Evolutionary conservation across 2,329 filamentous ascomycete species (phyloP).

Genomic region (Colletotrichum sidae): DNA sequence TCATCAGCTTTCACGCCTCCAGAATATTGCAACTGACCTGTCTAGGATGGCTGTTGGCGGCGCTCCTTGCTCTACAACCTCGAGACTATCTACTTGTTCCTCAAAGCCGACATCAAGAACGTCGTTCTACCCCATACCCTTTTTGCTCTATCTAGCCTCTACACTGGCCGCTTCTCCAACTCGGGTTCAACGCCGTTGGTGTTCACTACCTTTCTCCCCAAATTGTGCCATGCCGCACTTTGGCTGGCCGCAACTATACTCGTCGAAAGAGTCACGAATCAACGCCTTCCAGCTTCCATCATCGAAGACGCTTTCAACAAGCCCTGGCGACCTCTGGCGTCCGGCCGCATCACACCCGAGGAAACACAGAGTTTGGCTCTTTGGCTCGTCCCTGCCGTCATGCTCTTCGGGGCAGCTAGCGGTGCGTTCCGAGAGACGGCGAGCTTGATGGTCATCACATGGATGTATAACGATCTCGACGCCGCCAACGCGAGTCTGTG

Average conservation of each 20-base stretch:
- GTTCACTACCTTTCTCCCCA: background rate
- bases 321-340: slow-evolving; percentile 48
- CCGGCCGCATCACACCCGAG: slow-evolving; percentile 43
- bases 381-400: slow-evolving; percentile 36
- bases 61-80: slow-evolving; percentile 27
- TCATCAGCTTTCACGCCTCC: too few relatives aligned
- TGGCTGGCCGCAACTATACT: slow-evolving; percentile 5
- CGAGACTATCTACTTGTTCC: slow-evolving; percentile 43
- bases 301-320: slow-evolving; percentile 55
- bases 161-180: slow-evolving; percentile 7
- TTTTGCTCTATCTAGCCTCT: slow-evolving; percentile 40
- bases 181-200: background rate
- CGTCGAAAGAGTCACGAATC: slow-evolving; percentile 48
- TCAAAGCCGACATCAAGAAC: slow-evolving; percentile 47
- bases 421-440: slow-evolving; percentile 42
- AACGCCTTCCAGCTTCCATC: slow-evolving; percentile 47
- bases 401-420: slow-evolving; percentile 39
- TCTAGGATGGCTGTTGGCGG: background rate
- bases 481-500: slow-evolving; percentile 45
- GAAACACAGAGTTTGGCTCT: slow-evolving; percentile 42
- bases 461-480: slow-evolving; percentile 55
- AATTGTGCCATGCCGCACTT: background rate
- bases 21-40: background rate
- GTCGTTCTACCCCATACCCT: slow-evolving; percentile 45
- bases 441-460: slow-evolving; percentile 46